phyloP scores from a whole-genome alignment of 2,329 filamentous ascomycete genomes.

The Clarireedia hainanense region DNA sequence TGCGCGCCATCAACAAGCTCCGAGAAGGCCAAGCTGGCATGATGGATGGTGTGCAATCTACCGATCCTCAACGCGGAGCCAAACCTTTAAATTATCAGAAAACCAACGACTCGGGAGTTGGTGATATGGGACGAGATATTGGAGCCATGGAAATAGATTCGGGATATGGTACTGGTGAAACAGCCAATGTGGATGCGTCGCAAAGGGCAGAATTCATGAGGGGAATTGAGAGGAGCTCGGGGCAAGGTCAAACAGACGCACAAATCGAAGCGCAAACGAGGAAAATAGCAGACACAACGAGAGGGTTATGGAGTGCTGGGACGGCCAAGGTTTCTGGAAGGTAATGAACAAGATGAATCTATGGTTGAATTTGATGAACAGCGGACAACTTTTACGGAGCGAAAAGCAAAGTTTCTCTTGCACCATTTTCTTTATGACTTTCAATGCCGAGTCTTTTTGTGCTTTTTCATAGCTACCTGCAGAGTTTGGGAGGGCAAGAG shows the following conservation, averaged over 20 bases:
- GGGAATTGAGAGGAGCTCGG: slow-evolving; percentile 23
- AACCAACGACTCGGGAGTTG: slow-evolving; percentile 40
- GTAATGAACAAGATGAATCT: background rate
- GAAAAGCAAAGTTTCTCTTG: too few species aligned
- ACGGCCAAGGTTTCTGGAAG: slow-evolving; percentile 21
- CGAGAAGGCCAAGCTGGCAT: slow-evolving; percentile 51
- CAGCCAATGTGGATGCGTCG: background rate
- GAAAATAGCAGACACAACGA: slow-evolving; percentile 51
- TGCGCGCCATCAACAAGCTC: slow-evolving; percentile 63
- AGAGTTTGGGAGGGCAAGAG: too few species aligned
- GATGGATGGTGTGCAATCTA: slow-evolving; percentile 52
- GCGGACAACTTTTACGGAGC: too few species aligned
- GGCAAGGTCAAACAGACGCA: slow-evolving; percentile 29
- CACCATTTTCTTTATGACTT: too few species aligned
- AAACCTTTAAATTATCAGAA: slow-evolving; percentile 23
- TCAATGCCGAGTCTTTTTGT: too few species aligned
- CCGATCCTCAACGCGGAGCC: slow-evolving; percentile 39
- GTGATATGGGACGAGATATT: slow-evolving; percentile 15
- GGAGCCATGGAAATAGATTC: slow-evolving; percentile 23
- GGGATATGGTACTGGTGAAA: slow-evolving; percentile 16
- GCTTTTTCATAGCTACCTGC: too few species aligned
- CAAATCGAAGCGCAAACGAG: slow-evolving; percentile 37
- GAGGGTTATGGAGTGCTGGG: slow-evolving; percentile 39
- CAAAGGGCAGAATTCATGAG: slow-evolving; percentile 18
- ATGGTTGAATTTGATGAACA: too few species aligned